Evolutionary conservation across 495 filamentous ascomycete species (phyloP).

Genomic region (Trichoderma parareesei): DNA sequence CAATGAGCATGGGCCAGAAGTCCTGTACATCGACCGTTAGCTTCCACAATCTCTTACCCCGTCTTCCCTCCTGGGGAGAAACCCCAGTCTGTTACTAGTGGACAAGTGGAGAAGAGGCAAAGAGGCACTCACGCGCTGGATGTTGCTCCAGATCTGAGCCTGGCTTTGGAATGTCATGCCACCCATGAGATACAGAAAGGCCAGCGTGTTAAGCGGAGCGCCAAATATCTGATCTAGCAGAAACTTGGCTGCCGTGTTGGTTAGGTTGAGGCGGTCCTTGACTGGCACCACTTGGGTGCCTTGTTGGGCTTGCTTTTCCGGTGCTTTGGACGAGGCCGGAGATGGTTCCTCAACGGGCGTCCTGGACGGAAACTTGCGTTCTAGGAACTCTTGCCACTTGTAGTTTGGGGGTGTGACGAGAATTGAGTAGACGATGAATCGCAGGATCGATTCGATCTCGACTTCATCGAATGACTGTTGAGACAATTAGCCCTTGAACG

Average conservation of each 20-base stretch:
- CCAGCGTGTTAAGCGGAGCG: neutral
- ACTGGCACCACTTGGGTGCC: neutral
- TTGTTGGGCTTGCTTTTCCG: neutral
- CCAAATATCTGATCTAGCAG: neutral
- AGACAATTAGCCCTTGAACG: neutral
- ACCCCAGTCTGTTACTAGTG: neutral
- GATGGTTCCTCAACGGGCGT: neutral
- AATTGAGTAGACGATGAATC: neutral
- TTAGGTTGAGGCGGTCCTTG: neutral
- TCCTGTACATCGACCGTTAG: neutral
- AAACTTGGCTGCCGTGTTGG: neutral
- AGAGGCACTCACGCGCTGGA: neutral
- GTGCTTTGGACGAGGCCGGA: neutral
- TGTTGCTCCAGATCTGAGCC: neutral
- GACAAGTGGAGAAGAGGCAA: neutral
- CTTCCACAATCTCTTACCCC: neutral
- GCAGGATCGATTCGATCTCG: neutral
- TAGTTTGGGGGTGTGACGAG: slow-evolving; percentile 2
- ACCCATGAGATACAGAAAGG: slow-evolving; percentile 5
- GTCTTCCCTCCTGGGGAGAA: neutral
- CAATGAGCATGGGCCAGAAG: slow-evolving; percentile 5
- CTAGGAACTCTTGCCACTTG: slow-evolving; percentile 7
- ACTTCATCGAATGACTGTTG: slow-evolving; percentile 3
- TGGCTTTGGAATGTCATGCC: slow-evolving; percentile 4
- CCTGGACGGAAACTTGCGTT: neutral